Conservation (phyloP, 2,329 filamentous ascomycete genomes). For the Colletotrichum cuscutae region DNA sequence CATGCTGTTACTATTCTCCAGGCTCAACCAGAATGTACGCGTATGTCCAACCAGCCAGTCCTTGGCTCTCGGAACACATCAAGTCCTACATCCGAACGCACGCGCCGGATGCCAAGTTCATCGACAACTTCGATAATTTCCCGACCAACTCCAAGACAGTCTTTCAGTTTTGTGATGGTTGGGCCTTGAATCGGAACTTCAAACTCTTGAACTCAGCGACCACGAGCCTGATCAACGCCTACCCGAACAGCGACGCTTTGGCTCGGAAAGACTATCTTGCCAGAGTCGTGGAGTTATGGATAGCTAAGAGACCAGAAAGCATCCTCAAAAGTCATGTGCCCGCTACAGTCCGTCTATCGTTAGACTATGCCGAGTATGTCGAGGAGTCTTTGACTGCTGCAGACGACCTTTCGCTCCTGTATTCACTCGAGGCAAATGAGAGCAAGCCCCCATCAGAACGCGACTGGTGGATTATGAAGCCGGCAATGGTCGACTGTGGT, state of each 20-base stretch:
- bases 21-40: constrained; percentile 38
- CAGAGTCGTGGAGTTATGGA: constrained; percentile 48
- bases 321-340: constrained; percentile 44
- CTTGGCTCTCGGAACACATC: constrained; percentile 47
- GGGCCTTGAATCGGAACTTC: constrained; percentile 47
- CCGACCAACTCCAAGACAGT: constrained; percentile 37
- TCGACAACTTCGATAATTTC: constrained; percentile 42
- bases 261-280: constrained; percentile 50
- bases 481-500: constrained; percentile 51
- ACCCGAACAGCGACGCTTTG: constrained; percentile 51
- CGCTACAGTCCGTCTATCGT: constrained; percentile 45
- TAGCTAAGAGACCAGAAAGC: constrained; percentile 46
- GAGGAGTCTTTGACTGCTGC: constrained; percentile 49
- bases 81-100: constrained; percentile 43
- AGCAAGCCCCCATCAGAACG: constrained; percentile 40
- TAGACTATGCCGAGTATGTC: constrained; percentile 52
- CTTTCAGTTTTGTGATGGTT: constrained; percentile 49
- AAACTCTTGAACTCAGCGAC: constrained; percentile 43
- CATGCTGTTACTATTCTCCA: background rate
- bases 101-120: constrained; percentile 42
- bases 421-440: constrained; percentile 48
- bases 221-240: constrained; percentile 48
- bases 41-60: constrained; percentile 38
- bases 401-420: constrained; percentile 47
- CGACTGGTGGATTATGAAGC: constrained; percentile 53